Evolutionary conservation across 805 yeast genomes (phyloP).

Genomic region (Saturnispora bothae): DNA sequence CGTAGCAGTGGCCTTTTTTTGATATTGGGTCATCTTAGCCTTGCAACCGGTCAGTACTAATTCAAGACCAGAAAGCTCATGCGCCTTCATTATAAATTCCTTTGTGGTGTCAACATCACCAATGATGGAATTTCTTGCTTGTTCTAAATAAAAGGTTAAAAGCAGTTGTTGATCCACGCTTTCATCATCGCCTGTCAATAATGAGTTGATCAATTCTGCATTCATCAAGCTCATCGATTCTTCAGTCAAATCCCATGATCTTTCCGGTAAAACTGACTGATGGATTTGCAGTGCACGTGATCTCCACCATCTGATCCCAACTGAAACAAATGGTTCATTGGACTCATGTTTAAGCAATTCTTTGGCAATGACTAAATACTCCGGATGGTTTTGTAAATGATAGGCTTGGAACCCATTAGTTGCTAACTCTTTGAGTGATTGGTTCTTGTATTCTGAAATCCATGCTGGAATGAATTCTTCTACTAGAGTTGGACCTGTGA

Average conservation of each 20-base stretch:
- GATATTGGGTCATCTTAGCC: conserved; percentile 81
- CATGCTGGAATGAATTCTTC: conserved; percentile 4
- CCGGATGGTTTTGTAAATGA: conserved; percentile 28
- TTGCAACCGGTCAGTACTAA: conserved; percentile 76
- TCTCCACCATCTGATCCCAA: conserved; percentile 66
- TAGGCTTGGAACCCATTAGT: conserved; percentile 58
- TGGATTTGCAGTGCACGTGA: conserved; percentile 58
- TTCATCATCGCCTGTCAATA: conserved; percentile 24
- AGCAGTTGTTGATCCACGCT: conserved; percentile 27
- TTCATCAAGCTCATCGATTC: conserved; percentile 32
- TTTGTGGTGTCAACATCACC: conserved; percentile 53
- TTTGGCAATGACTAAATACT: conserved; percentile 3
- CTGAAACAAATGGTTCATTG: conserved; percentile 28
- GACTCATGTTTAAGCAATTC: conserved; percentile 2
- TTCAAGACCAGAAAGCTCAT: conserved; percentile 47
- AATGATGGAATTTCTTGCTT: conserved; percentile 52
- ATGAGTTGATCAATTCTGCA: conserved; percentile 24
- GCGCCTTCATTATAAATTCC: conserved; percentile 45
- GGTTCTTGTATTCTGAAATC: conserved; percentile 4
- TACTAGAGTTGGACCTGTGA: conserved; percentile 72
- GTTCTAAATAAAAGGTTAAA: conserved; percentile 50
- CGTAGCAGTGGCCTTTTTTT: conserved; percentile 58
- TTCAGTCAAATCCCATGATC: conserved; percentile 34
- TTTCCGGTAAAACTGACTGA: conserved; percentile 52
- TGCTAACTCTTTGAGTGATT: conserved; percentile 14